Percentiles rank a stretch among this genome's conserved stretches.
Evolutionary conservation across 2,329 filamentous ascomycete species (phyloP).

Genomic region (Neocatenulostroma microsporum): DNA sequence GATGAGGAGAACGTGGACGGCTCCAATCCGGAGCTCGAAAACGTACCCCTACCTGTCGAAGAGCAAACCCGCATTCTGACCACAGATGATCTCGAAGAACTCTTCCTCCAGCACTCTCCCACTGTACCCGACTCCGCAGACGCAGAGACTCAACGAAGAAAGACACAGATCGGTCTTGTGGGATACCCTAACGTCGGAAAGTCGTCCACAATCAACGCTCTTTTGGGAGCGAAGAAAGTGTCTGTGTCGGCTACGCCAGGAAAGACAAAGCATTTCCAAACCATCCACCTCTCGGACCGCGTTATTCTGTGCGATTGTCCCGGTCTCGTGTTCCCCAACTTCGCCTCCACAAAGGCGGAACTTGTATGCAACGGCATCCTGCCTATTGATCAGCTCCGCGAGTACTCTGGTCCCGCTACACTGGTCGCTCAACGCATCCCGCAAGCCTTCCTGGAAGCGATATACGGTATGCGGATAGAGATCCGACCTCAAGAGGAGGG

Average conservation of each 20-base stretch:
- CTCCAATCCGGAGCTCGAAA: constrained; percentile 26
- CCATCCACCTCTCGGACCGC: constrained; percentile 81
- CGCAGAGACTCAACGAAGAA: constrained; percentile 44
- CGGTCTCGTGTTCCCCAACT: constrained; percentile 97
- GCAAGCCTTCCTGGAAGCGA: constrained; percentile 76
- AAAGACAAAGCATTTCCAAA: constrained; percentile 99
- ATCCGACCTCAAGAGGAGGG: constrained; percentile 81
- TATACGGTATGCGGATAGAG: constrained; percentile 86
- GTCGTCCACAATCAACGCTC: constrained; percentile 96
- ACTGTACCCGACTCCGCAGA: constrained; percentile 33
- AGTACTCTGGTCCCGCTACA: constrained; percentile 78
- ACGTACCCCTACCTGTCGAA: constrained; percentile 31
- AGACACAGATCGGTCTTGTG: constrained; percentile 85
- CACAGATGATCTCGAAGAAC: constrained; percentile 81
- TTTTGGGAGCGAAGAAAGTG: constrained; percentile 98
- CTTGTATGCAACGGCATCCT: constrained; percentile 91
- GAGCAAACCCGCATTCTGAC: constrained; percentile 67
- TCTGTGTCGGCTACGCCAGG: constrained; percentile 95
- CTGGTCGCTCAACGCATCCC: constrained; percentile 82
- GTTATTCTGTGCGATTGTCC: constrained; percentile 96
- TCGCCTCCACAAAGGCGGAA: constrained; percentile 91
- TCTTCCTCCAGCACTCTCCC: constrained; percentile 72
- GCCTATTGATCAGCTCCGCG: constrained; percentile 91
- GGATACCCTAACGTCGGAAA: constrained; percentile 99
- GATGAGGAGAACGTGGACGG: constrained; percentile 33